A percentile compares a stretch with the other conserved stretches of the same genome.
Evolutionary conservation across 495 filamentous ascomycete genomes (phyloP).

Genomic region (Xylona heveae): DNA sequence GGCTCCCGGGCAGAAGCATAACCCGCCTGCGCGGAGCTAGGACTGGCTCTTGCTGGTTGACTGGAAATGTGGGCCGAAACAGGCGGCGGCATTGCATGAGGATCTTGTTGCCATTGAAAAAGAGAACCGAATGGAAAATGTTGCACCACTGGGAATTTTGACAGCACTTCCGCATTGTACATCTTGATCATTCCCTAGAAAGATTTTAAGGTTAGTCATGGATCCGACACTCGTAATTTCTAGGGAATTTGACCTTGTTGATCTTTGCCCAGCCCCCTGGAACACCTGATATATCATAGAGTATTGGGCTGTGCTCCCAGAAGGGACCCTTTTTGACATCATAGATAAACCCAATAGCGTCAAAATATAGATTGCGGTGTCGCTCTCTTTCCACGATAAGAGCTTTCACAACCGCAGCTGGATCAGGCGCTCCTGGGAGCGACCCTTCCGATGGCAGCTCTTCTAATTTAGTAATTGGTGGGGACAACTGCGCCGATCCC

Average conservation of each 20-base stretch:
- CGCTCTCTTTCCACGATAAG: conserved; percentile 45
- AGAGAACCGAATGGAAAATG: conserved; percentile 59
- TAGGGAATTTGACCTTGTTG: conserved; percentile 45
- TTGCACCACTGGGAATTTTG: conserved; percentile 50
- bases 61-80: conserved; percentile 33
- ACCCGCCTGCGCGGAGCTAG: conserved; percentile 4
- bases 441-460: conserved; percentile 55
- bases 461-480: conserved; percentile 40
- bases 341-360: conserved; percentile 95
- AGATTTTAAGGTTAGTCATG: conserved; percentile 5
- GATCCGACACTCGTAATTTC: not conserved
- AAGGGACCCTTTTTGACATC: conserved; percentile 96
- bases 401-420: conserved; percentile 42
- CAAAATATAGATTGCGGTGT: conserved; percentile 75
- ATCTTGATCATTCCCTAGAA: conserved; percentile 48
- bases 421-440: conserved; percentile 42
- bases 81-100: conserved; percentile 26
- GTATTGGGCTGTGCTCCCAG: conserved; percentile 92
- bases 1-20: not conserved
- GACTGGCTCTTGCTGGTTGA: conserved; percentile 21
- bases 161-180: conserved; percentile 48
- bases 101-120: conserved; percentile 64
- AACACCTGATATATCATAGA: conserved; percentile 88
- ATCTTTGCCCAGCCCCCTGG: conserved; percentile 91
- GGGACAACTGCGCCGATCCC: conserved; percentile 71